These are phyloP conservation scores for Dryas integrifolia DNA, from an alignment of 331 rosid species.

Conservation along the genomic window DNA sequence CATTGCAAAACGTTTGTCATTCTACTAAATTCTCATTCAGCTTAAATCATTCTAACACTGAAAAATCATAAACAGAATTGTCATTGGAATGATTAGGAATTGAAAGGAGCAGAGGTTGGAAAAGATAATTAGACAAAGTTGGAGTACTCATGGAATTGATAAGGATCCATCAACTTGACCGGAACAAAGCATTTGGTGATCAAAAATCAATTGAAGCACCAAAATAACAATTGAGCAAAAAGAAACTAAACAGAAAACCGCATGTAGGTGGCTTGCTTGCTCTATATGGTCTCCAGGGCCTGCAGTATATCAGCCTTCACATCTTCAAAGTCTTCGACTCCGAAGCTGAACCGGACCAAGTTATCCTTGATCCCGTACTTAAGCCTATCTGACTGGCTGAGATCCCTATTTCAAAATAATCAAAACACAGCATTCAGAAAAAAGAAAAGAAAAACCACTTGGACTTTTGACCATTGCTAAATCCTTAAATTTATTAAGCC, in stretches of 20 bases:
- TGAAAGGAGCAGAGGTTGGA: neutral
- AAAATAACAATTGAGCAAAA: neutral
- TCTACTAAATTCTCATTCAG: conserved; percentile 10
- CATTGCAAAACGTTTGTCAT: neutral
- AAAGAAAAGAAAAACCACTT: neutral
- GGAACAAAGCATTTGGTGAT: conserved; percentile 12
- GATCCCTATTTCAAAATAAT: conserved; percentile 63
- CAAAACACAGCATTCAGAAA: conserved; percentile 1
- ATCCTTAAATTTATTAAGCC: neutral
- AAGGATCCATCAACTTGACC: neutral
- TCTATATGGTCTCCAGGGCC: conserved; percentile 64
- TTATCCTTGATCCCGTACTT: conserved; percentile 71
- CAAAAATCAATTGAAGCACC: conserved; percentile 15
- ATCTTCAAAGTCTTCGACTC: conserved; percentile 81
- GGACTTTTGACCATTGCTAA: neutral
- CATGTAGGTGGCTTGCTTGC: conserved; percentile 1
- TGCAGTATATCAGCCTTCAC: conserved; percentile 75
- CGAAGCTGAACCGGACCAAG: conserved; percentile 92
- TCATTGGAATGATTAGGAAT: neutral
- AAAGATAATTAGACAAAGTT: neutral
- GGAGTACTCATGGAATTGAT: neutral
- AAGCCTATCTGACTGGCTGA: conserved; percentile 59
- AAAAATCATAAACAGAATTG: neutral
- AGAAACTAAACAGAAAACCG: conserved; percentile 10
- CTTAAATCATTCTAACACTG: neutral